Conservation (phyloP, 306 rosid genomes). For the Datisca glomerata region DNA sequence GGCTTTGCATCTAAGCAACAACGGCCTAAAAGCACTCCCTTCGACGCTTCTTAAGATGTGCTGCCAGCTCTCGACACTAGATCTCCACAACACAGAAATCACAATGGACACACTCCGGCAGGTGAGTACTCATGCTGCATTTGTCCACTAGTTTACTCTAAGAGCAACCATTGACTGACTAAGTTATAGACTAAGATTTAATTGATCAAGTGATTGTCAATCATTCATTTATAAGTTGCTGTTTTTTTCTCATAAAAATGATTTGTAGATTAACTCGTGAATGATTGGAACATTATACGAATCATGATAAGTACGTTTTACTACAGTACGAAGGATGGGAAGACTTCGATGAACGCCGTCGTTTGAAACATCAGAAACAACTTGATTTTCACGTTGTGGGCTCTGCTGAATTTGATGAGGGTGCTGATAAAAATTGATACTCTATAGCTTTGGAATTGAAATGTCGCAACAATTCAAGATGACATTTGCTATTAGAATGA, state of each 20-base stretch:
- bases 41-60: constrained; percentile 58
- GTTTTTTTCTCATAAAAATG: too few species aligned
- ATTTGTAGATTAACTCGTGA: too few species aligned
- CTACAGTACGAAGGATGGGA: constrained; percentile 87
- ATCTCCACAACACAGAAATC: constrained; percentile 82
- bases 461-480: neutral
- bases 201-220: neutral
- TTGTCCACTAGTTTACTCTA: constrained; percentile 3
- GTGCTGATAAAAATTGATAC: constrained; percentile 68
- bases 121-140: constrained; percentile 25
- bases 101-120: constrained; percentile 76
- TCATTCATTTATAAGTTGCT: too few species aligned
- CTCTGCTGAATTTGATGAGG: constrained; percentile 77
- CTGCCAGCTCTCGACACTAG: constrained; percentile 62
- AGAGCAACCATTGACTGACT: too few species aligned
- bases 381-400: constrained; percentile 66
- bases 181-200: neutral
- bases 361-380: constrained; percentile 75
- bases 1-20: constrained; percentile 69
- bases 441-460: neutral
- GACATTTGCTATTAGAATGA: constrained; percentile 1
- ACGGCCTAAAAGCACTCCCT: constrained; percentile 71
- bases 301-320: neutral
- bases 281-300: too few species aligned
- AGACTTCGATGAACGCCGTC: constrained; percentile 62